A percentile compares a stretch with the other conserved stretches of the same genome.
These are phyloP conservation scores for Coleophoma cylindrospora DNA, from an alignment of 2,329 filamentous ascomycete species.

Conservation along the genomic window DNA sequence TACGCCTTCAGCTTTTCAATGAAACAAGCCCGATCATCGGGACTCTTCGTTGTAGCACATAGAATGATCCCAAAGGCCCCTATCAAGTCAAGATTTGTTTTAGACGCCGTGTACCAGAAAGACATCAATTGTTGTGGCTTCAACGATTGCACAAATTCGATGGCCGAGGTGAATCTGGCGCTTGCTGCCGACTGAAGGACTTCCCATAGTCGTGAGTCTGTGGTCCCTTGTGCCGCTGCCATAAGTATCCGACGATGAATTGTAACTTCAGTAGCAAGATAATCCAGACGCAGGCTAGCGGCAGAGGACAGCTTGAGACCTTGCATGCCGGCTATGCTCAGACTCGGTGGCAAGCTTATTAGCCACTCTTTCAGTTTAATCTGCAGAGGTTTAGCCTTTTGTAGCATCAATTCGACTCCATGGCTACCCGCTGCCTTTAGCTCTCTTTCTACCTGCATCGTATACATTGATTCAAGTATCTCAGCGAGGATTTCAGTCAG, in stretches of 20 bases:
- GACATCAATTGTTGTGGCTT: constrained; percentile 38
- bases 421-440: constrained; percentile 16
- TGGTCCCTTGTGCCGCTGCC: constrained; percentile 29
- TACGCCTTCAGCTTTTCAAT: constrained; percentile 17
- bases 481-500: constrained; percentile 46
- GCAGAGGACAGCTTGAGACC: constrained; percentile 34
- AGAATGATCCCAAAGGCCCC: constrained; percentile 36
- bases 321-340: constrained; percentile 37
- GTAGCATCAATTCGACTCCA: constrained; percentile 29
- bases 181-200: constrained; percentile 28
- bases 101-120: constrained; percentile 39
- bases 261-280: constrained; percentile 45
- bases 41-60: constrained; percentile 17
- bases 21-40: constrained; percentile 19
- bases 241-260: constrained; percentile 45
- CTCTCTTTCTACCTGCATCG: constrained; percentile 18
- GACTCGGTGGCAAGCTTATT: constrained; percentile 33
- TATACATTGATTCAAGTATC: constrained; percentile 44
- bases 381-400: constrained; percentile 42
- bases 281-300: constrained; percentile 40
- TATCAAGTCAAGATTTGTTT: constrained; percentile 36
- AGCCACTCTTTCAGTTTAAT: constrained; percentile 43
- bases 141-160: constrained; percentile 33
- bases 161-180: constrained; percentile 31
- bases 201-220: constrained; percentile 9